Evolutionary conservation across 495 filamentous ascomycete species (phyloP).

Genomic region (Penicillium canescens): DNA sequence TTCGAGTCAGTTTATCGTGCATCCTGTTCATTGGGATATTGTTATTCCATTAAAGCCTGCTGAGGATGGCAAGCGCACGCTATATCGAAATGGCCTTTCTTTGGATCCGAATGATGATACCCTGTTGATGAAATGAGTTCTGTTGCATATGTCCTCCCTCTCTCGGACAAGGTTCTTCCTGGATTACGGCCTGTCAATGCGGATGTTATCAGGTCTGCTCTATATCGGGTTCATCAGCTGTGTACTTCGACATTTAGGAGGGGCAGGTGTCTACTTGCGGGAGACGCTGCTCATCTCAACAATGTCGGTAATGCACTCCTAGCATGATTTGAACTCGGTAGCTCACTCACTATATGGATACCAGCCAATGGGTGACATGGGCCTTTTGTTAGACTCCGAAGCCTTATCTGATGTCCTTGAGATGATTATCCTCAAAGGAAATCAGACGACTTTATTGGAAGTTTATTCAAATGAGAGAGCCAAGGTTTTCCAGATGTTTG

Average conservation of each 20-base stretch:
- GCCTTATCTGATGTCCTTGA: slow-evolving; percentile 4
- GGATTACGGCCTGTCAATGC: slow-evolving; percentile 2
- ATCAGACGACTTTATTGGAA: background rate
- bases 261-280: slow-evolving; percentile 7
- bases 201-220: background rate
- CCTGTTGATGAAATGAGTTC: background rate
- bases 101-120: background rate
- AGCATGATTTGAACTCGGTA: background rate
- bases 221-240: slow-evolving; percentile 7
- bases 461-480: slow-evolving; percentile 2
- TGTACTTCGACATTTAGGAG: slow-evolving; percentile 1
- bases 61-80: background rate
- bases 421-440: slow-evolving; percentile 5
- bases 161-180: background rate
- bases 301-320: background rate
- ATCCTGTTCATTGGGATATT: background rate
- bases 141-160: background rate
- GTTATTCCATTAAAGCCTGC: background rate
- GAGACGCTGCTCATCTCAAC: slow-evolving; percentile 8
- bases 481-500: slow-evolving; percentile 8
- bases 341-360: background rate
- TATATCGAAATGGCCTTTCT: background rate
- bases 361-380: slow-evolving; percentile 7
- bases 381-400: slow-evolving; percentile 8
- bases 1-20: background rate